These are phyloP conservation scores for Chrysanthemum makinoi DNA, from an alignment of 129 eudicot species.

Conservation along the genomic window DNA sequence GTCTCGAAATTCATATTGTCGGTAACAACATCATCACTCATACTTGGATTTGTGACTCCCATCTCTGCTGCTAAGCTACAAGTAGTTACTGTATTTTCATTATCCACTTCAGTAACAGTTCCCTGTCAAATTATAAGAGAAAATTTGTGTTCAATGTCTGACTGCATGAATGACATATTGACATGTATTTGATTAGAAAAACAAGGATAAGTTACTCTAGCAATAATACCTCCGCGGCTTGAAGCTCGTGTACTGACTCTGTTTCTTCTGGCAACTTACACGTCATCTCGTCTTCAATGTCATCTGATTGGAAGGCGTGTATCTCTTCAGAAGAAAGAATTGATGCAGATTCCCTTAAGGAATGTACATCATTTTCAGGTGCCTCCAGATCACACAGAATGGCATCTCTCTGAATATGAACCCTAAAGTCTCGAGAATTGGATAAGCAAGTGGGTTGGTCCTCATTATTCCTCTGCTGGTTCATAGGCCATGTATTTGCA, in stretches of 20 bases:
- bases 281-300: conserved; percentile 25
- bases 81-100: conserved; percentile 17
- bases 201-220: conserved; percentile 12
- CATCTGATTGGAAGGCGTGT: conserved; percentile 24
- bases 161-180: not conserved
- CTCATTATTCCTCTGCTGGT: conserved; percentile 55
- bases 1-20: conserved; percentile 31
- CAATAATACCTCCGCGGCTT: conserved; percentile 46
- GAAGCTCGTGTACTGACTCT: conserved; percentile 28
- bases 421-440: conserved; percentile 39
- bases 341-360: conserved; percentile 21
- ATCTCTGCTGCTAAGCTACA: conserved; percentile 35
- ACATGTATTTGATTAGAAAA: not conserved
- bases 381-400: conserved; percentile 23
- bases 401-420: conserved; percentile 26
- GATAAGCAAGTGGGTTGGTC: conserved; percentile 39
- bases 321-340: conserved; percentile 22
- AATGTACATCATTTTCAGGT: conserved; percentile 22
- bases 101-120: conserved; percentile 32
- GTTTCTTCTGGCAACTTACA: conserved; percentile 27
- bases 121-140: conserved; percentile 37
- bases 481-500: conserved; percentile 52
- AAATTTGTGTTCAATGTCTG: conserved; percentile 12
- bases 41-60: conserved; percentile 16
- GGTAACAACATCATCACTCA: conserved; percentile 15